Evolutionary conservation across 2,329 filamentous ascomycete genomes (phyloP), one percentile per base, ranked within the genome.

Genomic region (Sporothrix globosa): DNA sequence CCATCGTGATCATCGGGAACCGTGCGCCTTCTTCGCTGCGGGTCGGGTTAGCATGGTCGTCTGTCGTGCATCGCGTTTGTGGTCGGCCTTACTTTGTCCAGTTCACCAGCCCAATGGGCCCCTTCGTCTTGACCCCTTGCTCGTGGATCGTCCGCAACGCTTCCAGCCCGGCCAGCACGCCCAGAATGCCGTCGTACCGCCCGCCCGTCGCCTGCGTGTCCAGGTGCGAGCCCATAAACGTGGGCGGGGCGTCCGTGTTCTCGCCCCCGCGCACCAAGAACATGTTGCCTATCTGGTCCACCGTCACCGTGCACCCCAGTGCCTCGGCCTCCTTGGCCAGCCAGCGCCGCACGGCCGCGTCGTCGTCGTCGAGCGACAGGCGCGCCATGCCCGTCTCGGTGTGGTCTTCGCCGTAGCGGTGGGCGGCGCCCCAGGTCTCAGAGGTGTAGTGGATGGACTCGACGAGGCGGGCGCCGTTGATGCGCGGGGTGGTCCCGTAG

Each of bases 231-330:
- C 91, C 91, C 58, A 88, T 90, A 72, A 88, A 91, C 86, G 83
- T 2, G 86, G 86, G 34, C 21, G 86, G 82, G 76, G 93, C 91
- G 1, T 50, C 82, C n/a, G n/a, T 24, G 39, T 27, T 44, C 77
- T 91, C 94, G 0, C 92, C 91, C 3, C 88, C 86, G 2, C 90
- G 85, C 3, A 92, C 83, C 0, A 91, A 91, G 77, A 95, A 96
- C 72, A 91, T 91, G 74, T 95, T 96, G 24, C 92, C 92, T 87
- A 95, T 93, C 34, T 87, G 82, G 77, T 96, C 92, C 1, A 92
- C 79, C 0, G 85, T 89, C 9, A 91, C 83, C 3, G 84, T 83
- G 77, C 92, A 95, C 6, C 89, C 90, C 0, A 94, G 79, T 0
- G 81, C 81, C 74, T 86, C 80, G 2, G 87, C 88, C 0, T 88